Percentiles rank a stretch among this genome's conserved stretches.
Evolutionary conservation across 371 early-diverging fungal genomes (phyloP).

Genomic region (Phascolomyces articulosus): DNA sequence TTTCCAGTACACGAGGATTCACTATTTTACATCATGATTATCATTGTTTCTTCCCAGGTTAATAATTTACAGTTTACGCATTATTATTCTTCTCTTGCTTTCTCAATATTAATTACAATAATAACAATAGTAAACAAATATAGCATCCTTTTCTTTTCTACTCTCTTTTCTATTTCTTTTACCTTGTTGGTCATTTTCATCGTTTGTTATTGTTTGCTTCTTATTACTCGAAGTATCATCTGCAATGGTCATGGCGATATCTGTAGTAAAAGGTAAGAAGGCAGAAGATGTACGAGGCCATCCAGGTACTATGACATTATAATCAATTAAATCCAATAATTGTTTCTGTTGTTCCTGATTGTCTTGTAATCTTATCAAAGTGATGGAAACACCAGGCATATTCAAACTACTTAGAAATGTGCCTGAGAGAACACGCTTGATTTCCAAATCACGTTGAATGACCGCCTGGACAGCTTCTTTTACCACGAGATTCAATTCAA

Average conservation of each 20-base stretch:
- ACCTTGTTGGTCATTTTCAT: not conserved
- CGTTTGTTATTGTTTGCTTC: not conserved
- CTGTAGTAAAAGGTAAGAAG: not conserved
- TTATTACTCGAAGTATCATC: not conserved
- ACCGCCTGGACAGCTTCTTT: conserved; percentile 61
- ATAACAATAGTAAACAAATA: no score
- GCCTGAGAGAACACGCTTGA: conserved; percentile 66
- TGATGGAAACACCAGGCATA: conserved; percentile 77
- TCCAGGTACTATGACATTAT: conserved; percentile 34
- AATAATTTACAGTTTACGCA: no score
- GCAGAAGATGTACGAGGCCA: conserved; percentile 45
- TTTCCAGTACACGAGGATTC: conserved; percentile 5
- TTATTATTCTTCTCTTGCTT: no score
- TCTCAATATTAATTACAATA: no score
- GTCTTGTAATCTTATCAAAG: conserved; percentile 40
- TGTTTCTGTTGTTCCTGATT: not conserved
- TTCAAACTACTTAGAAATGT: conserved; percentile 76
- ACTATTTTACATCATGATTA: no score
- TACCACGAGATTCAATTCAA: conserved; percentile 71
- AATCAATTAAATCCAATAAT: not conserved
- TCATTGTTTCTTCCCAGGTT: no score
- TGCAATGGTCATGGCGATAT: not conserved
- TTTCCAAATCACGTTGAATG: conserved; percentile 23
- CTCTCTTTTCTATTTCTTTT: not conserved
- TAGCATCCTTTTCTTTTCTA: not conserved